Conservation (phyloP, 2,329 filamentous ascomycete species). For the Exophiala sp. region DNA sequence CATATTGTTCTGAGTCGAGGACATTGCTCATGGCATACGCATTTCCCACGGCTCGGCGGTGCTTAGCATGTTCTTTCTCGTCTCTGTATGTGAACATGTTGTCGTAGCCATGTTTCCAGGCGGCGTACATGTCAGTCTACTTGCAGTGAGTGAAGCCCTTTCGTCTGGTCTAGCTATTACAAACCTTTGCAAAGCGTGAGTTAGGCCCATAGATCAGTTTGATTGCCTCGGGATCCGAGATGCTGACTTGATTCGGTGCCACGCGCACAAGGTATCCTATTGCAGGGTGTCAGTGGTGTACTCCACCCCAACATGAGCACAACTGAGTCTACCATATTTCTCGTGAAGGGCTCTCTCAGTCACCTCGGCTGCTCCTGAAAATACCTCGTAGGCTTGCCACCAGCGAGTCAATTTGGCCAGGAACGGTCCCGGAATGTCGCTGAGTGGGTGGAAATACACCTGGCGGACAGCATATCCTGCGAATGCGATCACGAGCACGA, state of each 20-base stretch:
- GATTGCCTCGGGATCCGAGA: conserved; percentile 68
- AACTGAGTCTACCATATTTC: background rate
- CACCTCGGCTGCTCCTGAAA: background rate
- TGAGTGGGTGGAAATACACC: conserved; percentile 18
- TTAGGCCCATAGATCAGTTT: conserved; percentile 76
- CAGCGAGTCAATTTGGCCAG: conserved; percentile 62
- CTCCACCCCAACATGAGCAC: no score
- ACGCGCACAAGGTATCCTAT: no score
- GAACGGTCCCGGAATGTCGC: conserved; percentile 90
- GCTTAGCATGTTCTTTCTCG: no score
- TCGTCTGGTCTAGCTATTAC: conserved; percentile 7
- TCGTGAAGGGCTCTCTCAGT: background rate
- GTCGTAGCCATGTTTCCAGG: no score
- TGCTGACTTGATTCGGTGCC: conserved; percentile 69
- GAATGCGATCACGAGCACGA: background rate
- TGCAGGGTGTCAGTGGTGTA: no score
- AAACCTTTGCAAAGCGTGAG: conserved; percentile 72
- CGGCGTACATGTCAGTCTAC: no score
- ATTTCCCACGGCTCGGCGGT: no score
- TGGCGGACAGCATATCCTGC: background rate
- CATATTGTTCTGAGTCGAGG: no score
- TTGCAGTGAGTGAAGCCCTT: no score
- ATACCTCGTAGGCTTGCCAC: background rate
- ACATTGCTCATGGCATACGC: no score
- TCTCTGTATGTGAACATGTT: no score